Evolutionary conservation across 2,329 filamentous ascomycete genomes (phyloP).

Genomic region (Colletotrichum tabaci): DNA sequence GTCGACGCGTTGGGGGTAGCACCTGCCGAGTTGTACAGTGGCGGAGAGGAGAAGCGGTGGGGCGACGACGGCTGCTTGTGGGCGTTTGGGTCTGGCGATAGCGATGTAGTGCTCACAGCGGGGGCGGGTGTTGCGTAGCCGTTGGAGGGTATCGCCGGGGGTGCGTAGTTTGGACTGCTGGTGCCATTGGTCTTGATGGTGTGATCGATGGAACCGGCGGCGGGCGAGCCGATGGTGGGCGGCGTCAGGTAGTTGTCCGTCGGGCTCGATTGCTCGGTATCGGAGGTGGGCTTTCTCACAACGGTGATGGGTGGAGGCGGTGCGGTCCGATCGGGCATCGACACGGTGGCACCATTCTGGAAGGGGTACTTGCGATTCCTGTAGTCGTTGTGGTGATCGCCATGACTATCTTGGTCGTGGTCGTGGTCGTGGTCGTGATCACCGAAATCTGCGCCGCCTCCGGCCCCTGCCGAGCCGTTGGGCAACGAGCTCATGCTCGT

Average conservation of each 20-base stretch:
- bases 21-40: constrained; percentile 64
- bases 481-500: constrained; percentile 73
- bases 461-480: constrained; percentile 60
- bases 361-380: constrained; percentile 44
- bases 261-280: constrained; percentile 48
- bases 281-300: constrained; percentile 40
- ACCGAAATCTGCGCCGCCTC: constrained; percentile 51
- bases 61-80: constrained; percentile 51
- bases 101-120: constrained; percentile 27
- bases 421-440: constrained; percentile 45
- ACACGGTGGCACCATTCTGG: constrained; percentile 45
- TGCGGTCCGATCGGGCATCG: constrained; percentile 49
- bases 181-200: constrained; percentile 34
- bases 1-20: constrained; percentile 56
- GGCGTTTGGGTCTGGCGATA: constrained; percentile 43
- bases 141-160: constrained; percentile 47
- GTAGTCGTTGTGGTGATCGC: constrained; percentile 55
- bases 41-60: constrained; percentile 77
- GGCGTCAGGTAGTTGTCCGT: constrained; percentile 51
- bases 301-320: constrained; percentile 38
- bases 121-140: constrained; percentile 36
- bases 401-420: constrained; percentile 34
- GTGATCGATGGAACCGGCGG: constrained; percentile 43
- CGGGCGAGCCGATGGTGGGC: constrained; percentile 53
- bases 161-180: constrained; percentile 49